Evolutionary conservation across 1,284 basidiomycete genomes (phyloP), one percentile per base, ranked within the genome.

Genomic region (Ceratorhiza oryzae-sativae): DNA sequence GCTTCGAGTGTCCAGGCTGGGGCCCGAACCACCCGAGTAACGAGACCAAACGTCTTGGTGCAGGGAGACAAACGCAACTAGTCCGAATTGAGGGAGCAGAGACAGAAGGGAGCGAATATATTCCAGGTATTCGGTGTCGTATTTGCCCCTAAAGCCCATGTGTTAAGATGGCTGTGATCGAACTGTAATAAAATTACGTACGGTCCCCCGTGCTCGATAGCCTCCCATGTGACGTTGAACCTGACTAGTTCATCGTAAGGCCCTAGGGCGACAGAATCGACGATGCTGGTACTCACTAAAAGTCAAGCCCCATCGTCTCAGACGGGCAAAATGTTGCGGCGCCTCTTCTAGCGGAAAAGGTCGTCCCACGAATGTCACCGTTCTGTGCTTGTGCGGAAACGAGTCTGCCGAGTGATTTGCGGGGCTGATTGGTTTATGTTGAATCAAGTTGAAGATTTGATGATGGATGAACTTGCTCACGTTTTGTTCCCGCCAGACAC

Each of bases 11-110:
- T 96, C 96, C 96, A 98, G 1, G 92, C 93, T 0, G 94, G 94
- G 1, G 2, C 94, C 94, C 0, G 92, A 94, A 1, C 97, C 97
- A 18, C 97, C 97, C 8, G 88, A 90, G 77, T 95, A 95, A 4
- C 96, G 88, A 1, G 94, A 97, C 94, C 95, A 99, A 30, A 98
- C 95, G 77, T 96, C 94, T 81, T 95, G 94, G 77, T 95, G 94
- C 68, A 95, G 79, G 1, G 87, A 88, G 15, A 99, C 86, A 77
- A 97, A 95, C 2, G 91, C 92, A 1, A 87, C 85, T 30, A 99
- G 79, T 1, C 94, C 94, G 73, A 92, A 94, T 73, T 90, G 79
- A 0, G 92, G 89, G 72, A 98, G 85, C n/a, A 95, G 80, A 0
- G 86, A 84, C 5, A 99, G 83, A 1, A 99, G 80, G 0, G 82